phyloP scores from a whole-genome alignment of 2,329 filamentous ascomycete species.

The Ophiostoma piceae region DNA sequence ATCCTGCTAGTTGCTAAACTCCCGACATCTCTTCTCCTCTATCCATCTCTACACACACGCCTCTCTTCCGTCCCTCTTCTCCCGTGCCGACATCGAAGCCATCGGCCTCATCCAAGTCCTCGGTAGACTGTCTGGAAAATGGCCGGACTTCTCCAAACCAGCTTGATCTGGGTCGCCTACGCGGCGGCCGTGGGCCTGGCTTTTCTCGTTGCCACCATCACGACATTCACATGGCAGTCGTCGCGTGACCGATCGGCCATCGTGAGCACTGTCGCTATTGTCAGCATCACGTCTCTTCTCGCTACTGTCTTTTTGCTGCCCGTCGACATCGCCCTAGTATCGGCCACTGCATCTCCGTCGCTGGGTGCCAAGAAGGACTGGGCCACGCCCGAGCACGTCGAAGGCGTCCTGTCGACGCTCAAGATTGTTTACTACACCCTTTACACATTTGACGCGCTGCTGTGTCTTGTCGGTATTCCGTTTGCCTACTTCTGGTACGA shows the following conservation, averaged over 20 bases:
- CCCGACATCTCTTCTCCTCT: not conserved
- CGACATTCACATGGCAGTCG: slow-evolving; percentile 87
- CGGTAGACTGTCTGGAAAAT: not conserved
- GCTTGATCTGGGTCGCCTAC: slow-evolving; percentile 93
- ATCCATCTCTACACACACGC: not conserved
- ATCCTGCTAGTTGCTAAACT: slow-evolving; percentile 1
- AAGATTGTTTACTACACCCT: slow-evolving; percentile 88
- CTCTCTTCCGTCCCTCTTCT: not conserved
- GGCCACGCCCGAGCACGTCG: slow-evolving; percentile 77
- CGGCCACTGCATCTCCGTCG: slow-evolving; percentile 71
- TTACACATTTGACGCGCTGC: slow-evolving; percentile 83
- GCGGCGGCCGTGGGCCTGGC: slow-evolving; percentile 73
- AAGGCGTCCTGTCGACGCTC: slow-evolving; percentile 71
- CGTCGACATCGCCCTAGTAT: slow-evolving; percentile 91
- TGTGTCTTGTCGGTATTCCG: slow-evolving; percentile 84
- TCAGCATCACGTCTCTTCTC: slow-evolving; percentile 80
- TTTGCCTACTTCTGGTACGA: slow-evolving; percentile 99
- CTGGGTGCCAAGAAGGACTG: slow-evolving; percentile 86
- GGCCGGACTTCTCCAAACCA: slow-evolving; percentile 60
- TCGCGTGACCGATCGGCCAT: slow-evolving; percentile 77
- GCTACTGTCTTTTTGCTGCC: slow-evolving; percentile 89
- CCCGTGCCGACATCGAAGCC: not conserved
- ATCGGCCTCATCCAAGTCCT: not conserved
- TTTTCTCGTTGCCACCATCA: slow-evolving; percentile 71
- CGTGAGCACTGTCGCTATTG: slow-evolving; percentile 77